Base-by-base conservation (phyloP, 2,329 filamentous ascomycete species). In the Monosporascus cannonballus region DNA sequence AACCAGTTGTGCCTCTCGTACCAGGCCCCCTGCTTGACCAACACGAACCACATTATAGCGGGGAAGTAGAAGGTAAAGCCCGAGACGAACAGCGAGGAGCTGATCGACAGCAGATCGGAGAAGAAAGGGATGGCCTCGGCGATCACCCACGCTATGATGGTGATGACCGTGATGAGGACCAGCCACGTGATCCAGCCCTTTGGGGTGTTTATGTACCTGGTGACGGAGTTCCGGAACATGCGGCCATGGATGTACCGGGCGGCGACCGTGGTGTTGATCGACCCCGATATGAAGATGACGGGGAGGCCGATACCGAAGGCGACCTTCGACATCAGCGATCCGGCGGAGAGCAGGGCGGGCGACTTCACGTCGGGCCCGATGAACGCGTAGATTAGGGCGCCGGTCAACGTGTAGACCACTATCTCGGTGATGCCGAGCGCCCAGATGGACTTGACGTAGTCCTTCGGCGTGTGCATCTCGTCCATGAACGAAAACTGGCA, bases 121-220 rank as follows among this genome's bases (percentile, higher is more conserved):
- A 91, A 92, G 65, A 85, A 84, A 3, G 88, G 88, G 45, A 91
- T 86, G 1, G 84, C 80, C 63, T 87, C 82, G 15, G 87, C 86
- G 58, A 91, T 84, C 59, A 90, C 66, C 78, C 84, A 91, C 4
- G 84, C 84, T 14, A 87, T 50, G 11, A 86, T 49, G 72, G 86
- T 90, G 44, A 86, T 67, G 47, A 66, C 58, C 1, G 76, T 67
- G 27, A 83, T 78, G 11, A 90, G 80, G 3, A 54, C 71, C 15
- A 84, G 63, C 87, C 87, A 89, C 25, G 66, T 62, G 25, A 56
- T 55, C 66, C 66, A 69, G 27, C 65, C 66, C 56, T 62, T 67
- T 24, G 59, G 54, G 47, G 65, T 68, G 57, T 69, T 69, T 58
- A 69, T 67, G 56, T 65, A 69, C 14, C 63, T 65, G 17, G 58